phyloP scores from a whole-genome alignment of 495 filamentous ascomycete species.

The Trichoderma gamsii region DNA sequence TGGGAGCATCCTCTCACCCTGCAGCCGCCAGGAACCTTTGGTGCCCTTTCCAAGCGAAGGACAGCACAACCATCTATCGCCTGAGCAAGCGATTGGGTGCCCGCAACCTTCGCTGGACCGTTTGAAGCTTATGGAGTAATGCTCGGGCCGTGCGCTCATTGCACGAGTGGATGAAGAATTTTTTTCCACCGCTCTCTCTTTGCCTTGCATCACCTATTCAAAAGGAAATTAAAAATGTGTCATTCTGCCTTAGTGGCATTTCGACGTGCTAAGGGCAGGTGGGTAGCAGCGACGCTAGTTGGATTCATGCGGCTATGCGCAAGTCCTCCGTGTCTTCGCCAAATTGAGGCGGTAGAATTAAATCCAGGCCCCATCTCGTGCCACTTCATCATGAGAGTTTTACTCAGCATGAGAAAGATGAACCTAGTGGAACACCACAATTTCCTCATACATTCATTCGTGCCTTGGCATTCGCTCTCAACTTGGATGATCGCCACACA shows the following conservation, averaged over 20 bases:
- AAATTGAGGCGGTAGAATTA: not conserved
- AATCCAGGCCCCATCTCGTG: not conserved
- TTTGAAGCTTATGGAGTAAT: too few species aligned
- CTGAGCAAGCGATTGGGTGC: too few species aligned
- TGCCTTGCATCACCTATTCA: not conserved
- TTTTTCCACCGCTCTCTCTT: not conserved
- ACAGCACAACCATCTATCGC: not conserved
- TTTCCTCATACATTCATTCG: not conserved
- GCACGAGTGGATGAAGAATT: not conserved
- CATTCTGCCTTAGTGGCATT: not conserved
- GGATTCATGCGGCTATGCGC: conserved; percentile 3
- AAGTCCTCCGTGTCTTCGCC: not conserved
- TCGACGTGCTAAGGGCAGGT: not conserved
- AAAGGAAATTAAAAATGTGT: conserved; percentile 4
- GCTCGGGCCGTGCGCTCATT: not conserved
- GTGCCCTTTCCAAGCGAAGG: not conserved
- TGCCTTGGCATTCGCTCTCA: not conserved
- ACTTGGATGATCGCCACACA: not conserved
- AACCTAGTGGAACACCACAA: conserved; percentile 9
- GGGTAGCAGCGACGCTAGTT: conserved; percentile 1
- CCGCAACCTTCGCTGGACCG: too few species aligned
- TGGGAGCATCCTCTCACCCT: conserved; percentile 1
- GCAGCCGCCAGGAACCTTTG: not conserved
- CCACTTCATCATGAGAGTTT: conserved; percentile 8
- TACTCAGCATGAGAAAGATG: not conserved